These are phyloP conservation scores for Dryadomyces sulphureus DNA, from an alignment of 2,329 filamentous ascomycete genomes.

Conservation along the genomic window DNA sequence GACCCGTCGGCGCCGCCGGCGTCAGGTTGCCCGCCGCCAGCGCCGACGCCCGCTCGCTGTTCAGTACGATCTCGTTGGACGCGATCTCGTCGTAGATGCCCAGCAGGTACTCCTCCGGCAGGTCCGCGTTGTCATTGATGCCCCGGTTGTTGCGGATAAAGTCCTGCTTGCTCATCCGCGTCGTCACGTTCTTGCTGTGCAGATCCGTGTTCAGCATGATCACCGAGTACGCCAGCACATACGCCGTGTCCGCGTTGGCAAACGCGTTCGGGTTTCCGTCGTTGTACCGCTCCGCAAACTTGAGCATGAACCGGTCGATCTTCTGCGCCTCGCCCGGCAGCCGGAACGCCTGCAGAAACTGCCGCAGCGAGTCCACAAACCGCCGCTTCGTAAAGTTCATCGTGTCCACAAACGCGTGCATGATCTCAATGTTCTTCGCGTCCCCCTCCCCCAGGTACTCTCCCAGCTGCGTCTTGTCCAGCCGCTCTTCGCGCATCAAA, in stretches of 20 bases:
- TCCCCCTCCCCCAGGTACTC: slow-evolving; percentile 94
- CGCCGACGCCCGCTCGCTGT: slow-evolving; percentile 80
- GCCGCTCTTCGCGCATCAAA: slow-evolving; percentile 61
- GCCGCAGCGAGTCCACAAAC: slow-evolving; percentile 82
- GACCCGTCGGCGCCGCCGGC: slow-evolving; percentile 40
- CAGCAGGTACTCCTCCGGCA: slow-evolving; percentile 82
- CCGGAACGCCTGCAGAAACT: slow-evolving; percentile 89
- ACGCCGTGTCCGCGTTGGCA: slow-evolving; percentile 94
- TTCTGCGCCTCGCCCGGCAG: slow-evolving; percentile 94
- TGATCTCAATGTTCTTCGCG: slow-evolving; percentile 82
- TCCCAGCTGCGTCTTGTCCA: slow-evolving; percentile 86
- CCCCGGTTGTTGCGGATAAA: slow-evolving; percentile 99
- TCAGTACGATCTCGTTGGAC: slow-evolving; percentile 82
- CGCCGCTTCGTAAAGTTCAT: slow-evolving; percentile 90
- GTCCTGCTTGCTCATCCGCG: slow-evolving; percentile 87
- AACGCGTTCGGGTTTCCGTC: slow-evolving; percentile 93
- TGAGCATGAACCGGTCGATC: slow-evolving; percentile 98
- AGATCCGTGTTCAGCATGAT: slow-evolving; percentile 94
- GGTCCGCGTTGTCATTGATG: slow-evolving; percentile 90
- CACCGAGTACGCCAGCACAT: slow-evolving; percentile 89
- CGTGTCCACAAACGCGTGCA: slow-evolving; percentile 92
- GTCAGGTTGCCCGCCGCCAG: slow-evolving; percentile 56
- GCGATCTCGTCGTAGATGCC: slow-evolving; percentile 88
- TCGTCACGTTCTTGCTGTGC: slow-evolving; percentile 72
- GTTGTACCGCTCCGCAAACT: slow-evolving; percentile 93